phyloP scores from a whole-genome alignment of 371 early-diverging fungal genomes.

The Coemansia sp. region DNA sequence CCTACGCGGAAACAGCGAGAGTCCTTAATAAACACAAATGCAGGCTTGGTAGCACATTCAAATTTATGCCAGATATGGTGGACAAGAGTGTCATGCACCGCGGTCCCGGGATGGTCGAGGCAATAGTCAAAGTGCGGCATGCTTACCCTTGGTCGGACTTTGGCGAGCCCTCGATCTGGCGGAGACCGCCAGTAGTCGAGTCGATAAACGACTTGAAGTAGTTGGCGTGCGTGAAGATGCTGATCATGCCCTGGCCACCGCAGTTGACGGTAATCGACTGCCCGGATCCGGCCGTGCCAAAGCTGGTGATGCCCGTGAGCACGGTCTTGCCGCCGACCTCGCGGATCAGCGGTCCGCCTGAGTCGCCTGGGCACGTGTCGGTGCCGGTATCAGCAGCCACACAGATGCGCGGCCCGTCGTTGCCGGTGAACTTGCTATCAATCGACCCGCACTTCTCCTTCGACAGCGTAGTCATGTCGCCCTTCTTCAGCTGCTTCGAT shows the following conservation, averaged over 20 bases:
- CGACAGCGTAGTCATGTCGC: constrained; percentile 39
- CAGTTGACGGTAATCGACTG: constrained; percentile 33
- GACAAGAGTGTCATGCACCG: too few relatives aligned
- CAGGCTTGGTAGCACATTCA: too few relatives aligned
- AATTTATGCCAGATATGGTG: too few relatives aligned
- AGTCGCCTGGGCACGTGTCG: constrained; percentile 55
- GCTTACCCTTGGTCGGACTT: constrained; percentile 5
- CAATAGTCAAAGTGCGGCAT: background rate
- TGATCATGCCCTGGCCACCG: constrained; percentile 45
- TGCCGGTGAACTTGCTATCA: constrained; percentile 39
- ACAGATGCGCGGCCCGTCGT: constrained; percentile 47
- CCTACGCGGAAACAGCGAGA: background rate
- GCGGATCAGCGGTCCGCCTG: constrained; percentile 53
- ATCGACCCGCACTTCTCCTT: constrained; percentile 36
- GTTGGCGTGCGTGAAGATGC: constrained; percentile 40
- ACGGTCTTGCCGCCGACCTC: constrained; percentile 29
- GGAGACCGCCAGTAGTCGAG: constrained; percentile 41
- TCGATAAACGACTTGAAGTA: constrained; percentile 40
- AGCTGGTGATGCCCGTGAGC: constrained; percentile 51
- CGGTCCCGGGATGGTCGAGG: background rate
- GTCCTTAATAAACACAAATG: background rate
- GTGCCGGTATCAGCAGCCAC: constrained; percentile 49
- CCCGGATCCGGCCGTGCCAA: constrained; percentile 47
- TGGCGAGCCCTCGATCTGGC: constrained; percentile 22
- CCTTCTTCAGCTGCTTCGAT: constrained; percentile 41